Base-by-base conservation (phyloP, 306 rosid species). In the Castanea crenata region DNA sequence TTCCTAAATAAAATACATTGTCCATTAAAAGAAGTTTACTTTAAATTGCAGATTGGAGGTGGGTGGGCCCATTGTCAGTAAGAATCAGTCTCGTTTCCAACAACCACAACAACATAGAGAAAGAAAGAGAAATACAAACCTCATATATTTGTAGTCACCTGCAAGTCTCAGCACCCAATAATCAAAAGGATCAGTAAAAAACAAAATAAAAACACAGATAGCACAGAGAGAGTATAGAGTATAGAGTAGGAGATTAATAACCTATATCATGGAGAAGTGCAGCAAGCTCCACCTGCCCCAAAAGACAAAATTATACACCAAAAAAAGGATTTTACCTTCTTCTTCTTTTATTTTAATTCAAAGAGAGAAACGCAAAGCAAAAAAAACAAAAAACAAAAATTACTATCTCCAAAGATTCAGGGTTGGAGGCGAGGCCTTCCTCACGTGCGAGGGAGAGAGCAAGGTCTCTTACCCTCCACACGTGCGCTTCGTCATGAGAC, bases 211-310 rank as follows among this genome's bases (percentile, higher is more conserved):
- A 41, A 41, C 12, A 41, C 11, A 41, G 12, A 41, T 8, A 41
- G 46, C 46, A 41, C 0, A 41, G 20, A 5, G 1, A 13, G 19
- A 31, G 1, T 7, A 16, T 19, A n/a, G 12, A 58, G 71, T 18
- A 6, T 3, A 32, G 46, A 41, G 46, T 41, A 41, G 46, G 46
- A 41, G 31, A 55, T 44, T 23, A 61, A 69, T 63, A 23, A 91
- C 98, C 97, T 76, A 92, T 88, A 77, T 92, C 99, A 80, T 91
- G 99, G 35, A 94, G 95, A 64, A 94, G 86, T 35, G 97, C 99
- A 72, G 99, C 92, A 81, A 94, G 91, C 81, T 94, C 97, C 15
- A 94, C 87, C 97, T 91, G 91, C 71, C 78, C 57, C 84, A 21
- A 19, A 75, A 71, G 52, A 25, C 27, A 25, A 80, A 46, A n/a